Percentiles rank a stretch among this genome's conserved stretches.
Evolutionary conservation across 1,284 basidiomycete genomes (phyloP).

Genomic region (Heterobasidion occidentale): DNA sequence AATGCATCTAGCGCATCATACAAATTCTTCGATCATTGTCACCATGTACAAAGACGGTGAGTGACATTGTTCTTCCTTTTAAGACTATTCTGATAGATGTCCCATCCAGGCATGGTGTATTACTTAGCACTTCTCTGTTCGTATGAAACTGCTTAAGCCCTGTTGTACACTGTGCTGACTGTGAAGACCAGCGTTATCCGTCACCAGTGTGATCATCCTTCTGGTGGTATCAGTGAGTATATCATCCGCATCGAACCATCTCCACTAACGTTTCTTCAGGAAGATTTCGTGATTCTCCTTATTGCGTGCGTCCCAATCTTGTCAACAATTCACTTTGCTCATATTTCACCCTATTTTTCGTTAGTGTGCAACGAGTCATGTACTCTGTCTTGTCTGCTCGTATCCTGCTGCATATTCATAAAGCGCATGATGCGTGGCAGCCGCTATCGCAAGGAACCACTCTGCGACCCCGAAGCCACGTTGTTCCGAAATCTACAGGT

Average conservation of each 20-base stretch:
- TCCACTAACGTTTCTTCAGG: not conserved
- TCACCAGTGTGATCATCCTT: not conserved
- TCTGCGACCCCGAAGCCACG: too few relatives aligned
- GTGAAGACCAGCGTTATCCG: not conserved
- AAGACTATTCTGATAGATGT: not conserved
- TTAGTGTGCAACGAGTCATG: not conserved
- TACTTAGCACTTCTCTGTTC: not conserved
- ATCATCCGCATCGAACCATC: not conserved
- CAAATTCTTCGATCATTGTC: not conserved
- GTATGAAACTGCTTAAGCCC: not conserved
- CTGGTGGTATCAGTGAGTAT: not conserved
- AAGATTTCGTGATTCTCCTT: not conserved
- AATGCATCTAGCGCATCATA: not conserved
- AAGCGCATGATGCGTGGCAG: not conserved
- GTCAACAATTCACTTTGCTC: not conserved
- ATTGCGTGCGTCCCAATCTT: not conserved
- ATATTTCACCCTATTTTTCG: not conserved
- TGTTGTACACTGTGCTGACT: not conserved
- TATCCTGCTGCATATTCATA: not conserved
- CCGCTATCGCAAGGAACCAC: not conserved
- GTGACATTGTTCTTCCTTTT: not conserved
- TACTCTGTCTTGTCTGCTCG: not conserved
- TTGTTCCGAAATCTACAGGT: too few relatives aligned
- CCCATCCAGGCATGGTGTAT: not conserved
- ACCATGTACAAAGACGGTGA: not conserved